A percentile compares a stretch with the other conserved stretches of the same genome.
phyloP scores from a whole-genome alignment of 768 basidiomycete species.

The Phanerodontia chrysosporium region DNA sequence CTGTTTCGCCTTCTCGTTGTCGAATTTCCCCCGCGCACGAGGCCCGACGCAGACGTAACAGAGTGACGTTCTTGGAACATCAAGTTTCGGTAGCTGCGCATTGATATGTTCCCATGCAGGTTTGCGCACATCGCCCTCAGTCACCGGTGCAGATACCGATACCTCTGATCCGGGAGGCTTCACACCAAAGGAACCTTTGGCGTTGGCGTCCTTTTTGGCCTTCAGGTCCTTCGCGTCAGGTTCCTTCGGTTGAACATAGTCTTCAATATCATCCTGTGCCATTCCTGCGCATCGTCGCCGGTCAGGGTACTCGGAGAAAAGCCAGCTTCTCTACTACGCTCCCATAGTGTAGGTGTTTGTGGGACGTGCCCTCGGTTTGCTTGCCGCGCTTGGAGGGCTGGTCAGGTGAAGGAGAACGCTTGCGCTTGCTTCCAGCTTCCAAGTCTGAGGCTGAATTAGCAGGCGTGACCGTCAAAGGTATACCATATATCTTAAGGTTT shows the following conservation, averaged over 20 bases:
- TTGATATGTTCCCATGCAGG: not conserved
- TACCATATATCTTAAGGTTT: constrained; percentile 60
- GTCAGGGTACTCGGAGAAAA: not conserved
- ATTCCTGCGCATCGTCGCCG: constrained; percentile 48
- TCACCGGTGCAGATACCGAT: too few species aligned
- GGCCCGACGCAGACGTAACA: constrained; percentile 43
- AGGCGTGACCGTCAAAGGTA: constrained; percentile 38
- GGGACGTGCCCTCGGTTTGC: too few species aligned
- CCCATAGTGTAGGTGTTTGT: too few species aligned
- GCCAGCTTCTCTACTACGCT: not conserved
- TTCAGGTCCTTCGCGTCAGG: constrained; percentile 9
- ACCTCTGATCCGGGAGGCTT: too few species aligned
- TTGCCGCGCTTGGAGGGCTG: constrained; percentile 19
- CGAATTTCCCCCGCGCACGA: constrained; percentile 60
- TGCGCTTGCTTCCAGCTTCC: constrained; percentile 21
- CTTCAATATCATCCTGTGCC: constrained; percentile 47
- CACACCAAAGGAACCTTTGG: too few species aligned
- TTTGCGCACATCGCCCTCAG: too few species aligned
- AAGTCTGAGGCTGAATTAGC: not conserved
- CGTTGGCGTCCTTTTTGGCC: constrained; percentile 8
- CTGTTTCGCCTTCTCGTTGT: constrained; percentile 55
- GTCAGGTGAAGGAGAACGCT: constrained; percentile 23
- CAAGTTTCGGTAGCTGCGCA: constrained; percentile 10
- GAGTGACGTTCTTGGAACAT: constrained; percentile 7
- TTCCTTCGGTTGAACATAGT: constrained; percentile 48